Conservation (phyloP, 805 yeast genomes). For the Myxozyma neotropica region DNA sequence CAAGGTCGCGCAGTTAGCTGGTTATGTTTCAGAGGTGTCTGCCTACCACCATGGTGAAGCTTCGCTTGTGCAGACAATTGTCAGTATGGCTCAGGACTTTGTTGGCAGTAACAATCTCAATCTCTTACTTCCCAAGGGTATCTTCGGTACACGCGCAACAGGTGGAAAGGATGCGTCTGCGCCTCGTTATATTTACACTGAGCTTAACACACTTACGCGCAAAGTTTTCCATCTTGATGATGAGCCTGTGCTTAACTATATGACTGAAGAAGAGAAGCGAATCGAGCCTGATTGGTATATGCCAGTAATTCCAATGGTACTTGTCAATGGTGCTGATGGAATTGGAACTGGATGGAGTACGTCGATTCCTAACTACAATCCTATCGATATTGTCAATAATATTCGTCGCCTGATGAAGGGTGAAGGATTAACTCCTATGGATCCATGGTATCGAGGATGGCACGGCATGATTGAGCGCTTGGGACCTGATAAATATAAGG, state of each 20-base stretch:
- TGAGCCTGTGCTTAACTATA: conserved; percentile 71
- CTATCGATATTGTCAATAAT: conserved; percentile 76
- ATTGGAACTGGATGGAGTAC: conserved; percentile 99
- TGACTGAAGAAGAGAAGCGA: conserved; percentile 89
- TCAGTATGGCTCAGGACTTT: conserved; percentile 92
- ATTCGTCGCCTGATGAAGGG: conserved; percentile 66
- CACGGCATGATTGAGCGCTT: conserved; percentile 72
- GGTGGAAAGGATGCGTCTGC: conserved; percentile 99
- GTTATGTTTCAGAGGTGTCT: conserved; percentile 84
- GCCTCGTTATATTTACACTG: conserved; percentile 92
- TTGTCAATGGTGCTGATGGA: conserved; percentile 96
- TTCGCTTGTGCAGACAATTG: conserved; percentile 83
- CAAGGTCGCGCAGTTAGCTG: conserved; percentile 88
- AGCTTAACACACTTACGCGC: conserved; percentile 72
- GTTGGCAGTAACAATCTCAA: conserved; percentile 91
- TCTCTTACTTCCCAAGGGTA: conserved; percentile 85
- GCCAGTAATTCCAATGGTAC: conserved; percentile 92
- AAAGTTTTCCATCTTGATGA: conserved; percentile 78
- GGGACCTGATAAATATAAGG: conserved; percentile 68
- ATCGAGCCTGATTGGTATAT: conserved; percentile 96
- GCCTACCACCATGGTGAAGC: conserved; percentile 96
- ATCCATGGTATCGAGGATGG: conserved; percentile 97
- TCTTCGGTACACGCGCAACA: conserved; percentile 91
- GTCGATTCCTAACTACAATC: conserved; percentile 86
- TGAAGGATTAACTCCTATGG: conserved; percentile 63